phyloP scores from a whole-genome alignment of 2,329 filamentous ascomycete genomes.

The Aspergillus persii region DNA sequence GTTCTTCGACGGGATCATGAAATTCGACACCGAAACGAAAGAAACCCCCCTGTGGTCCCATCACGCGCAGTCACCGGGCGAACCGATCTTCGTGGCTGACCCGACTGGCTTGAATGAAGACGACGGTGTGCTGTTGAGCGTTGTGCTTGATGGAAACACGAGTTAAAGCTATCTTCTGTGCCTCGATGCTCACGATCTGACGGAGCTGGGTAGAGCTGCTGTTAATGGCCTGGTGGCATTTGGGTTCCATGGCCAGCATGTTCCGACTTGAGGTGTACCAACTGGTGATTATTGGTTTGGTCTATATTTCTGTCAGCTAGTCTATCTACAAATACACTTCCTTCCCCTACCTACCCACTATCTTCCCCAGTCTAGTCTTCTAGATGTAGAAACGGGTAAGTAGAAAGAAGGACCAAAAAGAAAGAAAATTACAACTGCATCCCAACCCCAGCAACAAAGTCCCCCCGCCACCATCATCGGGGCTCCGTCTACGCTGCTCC shows the following conservation, averaged over 20 bases:
- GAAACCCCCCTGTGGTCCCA: constrained; percentile 43
- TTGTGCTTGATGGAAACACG: constrained; percentile 51
- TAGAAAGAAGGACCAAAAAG: too few species aligned
- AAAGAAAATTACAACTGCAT: too few species aligned
- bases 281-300: constrained; percentile 26
- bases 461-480: too few species aligned
- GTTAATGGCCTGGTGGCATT: constrained; percentile 50
- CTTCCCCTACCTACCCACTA: too few species aligned
- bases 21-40: constrained; percentile 50
- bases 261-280: constrained; percentile 23
- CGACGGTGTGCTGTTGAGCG: constrained; percentile 52
- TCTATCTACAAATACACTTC: too few species aligned
- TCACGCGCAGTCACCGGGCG: constrained; percentile 53
- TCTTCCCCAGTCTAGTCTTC: too few species aligned
- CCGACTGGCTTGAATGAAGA: constrained; percentile 43
- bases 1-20: constrained; percentile 53
- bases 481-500: too few species aligned
- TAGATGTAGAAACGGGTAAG: too few species aligned
- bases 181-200: constrained; percentile 50
- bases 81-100: constrained; percentile 52
- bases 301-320: too few species aligned
- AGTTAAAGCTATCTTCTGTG: constrained; percentile 55
- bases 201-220: constrained; percentile 51
- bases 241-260: constrained; percentile 53
- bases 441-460: too few species aligned